Evolutionary conservation across 2,329 filamentous ascomycete genomes (phyloP), one percentile per base, ranked within the genome.

Genomic region (Thelonectria rubi): DNA sequence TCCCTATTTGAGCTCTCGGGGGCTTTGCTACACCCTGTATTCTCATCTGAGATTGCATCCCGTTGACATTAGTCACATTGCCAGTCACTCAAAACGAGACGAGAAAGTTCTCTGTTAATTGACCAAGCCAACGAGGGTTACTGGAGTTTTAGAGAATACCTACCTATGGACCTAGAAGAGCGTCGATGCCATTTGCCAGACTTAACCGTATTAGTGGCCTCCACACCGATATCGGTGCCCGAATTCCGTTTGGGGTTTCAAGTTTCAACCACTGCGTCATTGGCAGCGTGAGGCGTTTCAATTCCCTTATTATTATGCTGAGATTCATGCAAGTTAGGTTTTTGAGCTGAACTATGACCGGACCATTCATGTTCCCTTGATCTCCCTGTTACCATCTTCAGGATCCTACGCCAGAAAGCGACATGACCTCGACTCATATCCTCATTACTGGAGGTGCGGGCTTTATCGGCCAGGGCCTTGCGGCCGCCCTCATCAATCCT

Each of bases 401-500:
- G 10, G 10, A 5, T 8, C 26, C 26, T 30, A 58, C 54, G 46
- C 3, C 32, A 30, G 10, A 46, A 17, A 20, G 20, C 5, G 39
- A 3, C 15, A 17, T 18, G 17, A 5, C 21, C 55, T 12, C 21
- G 2, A 15, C 58, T 12, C 39, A 81, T 60, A 80, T 88, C 43
- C 81, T 88, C 69, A 87, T 89, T 68, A 88, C 86, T 10, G 86
- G 86, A 30, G 86, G 82, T 17, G 83, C 84, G 50, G 86, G 86
- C 55, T 88, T 89, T 70, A 83, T 89, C 58, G 86, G 86, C 70
- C 86, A 88, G 72, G 81, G 84, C 46, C 81, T 89, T 26, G 82
- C 84, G 5, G 78, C 80, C 51, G 80, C 84, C 48, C 79, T 89
- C 10, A 75, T 88, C 47, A 76, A 79, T 34, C 62, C 64, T 15